A percentile compares a stretch with the other conserved stretches of the same genome.
These are phyloP conservation scores for Epichloe bromicola DNA, from an alignment of 2,329 filamentous ascomycete genomes.

Conservation along the genomic window DNA sequence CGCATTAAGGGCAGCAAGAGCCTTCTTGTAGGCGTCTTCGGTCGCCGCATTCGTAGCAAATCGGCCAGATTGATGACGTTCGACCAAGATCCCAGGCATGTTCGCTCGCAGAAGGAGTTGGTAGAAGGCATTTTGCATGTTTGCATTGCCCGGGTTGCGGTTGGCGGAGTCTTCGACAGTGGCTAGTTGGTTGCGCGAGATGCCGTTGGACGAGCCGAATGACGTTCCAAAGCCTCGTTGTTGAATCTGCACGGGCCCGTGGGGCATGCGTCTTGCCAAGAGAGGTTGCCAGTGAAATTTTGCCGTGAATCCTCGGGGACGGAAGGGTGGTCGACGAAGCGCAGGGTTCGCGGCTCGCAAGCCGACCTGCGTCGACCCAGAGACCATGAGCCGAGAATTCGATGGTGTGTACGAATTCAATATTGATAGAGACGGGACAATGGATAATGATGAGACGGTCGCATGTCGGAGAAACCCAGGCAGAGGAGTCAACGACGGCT, in stretches of 20 bases:
- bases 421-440: background rate
- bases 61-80: conserved; percentile 74
- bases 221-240: conserved; percentile 14
- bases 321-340: conserved; percentile 15
- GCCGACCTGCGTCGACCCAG: conserved; percentile 16
- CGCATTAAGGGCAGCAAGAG: conserved; percentile 35
- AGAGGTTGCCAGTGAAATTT: conserved; percentile 8
- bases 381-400: conserved; percentile 11
- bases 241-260: conserved; percentile 6
- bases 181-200: conserved; percentile 57
- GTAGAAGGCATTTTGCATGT: conserved; percentile 88
- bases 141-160: conserved; percentile 76
- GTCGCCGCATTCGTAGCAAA: conserved; percentile 70
- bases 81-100: conserved; percentile 84
- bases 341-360: conserved; percentile 17
- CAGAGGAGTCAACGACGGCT: conserved; percentile 10
- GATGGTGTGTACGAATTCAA: conserved; percentile 5
- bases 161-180: conserved; percentile 86
- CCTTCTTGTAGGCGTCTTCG: conserved; percentile 68
- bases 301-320: conserved; percentile 6
- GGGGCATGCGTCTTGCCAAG: conserved; percentile 10
- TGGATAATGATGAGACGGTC: conserved; percentile 3
- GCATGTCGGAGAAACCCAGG: conserved; percentile 18
- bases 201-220: conserved; percentile 33
- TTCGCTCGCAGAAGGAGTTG: conserved; percentile 80